Evolutionary conservation across 129 eudicot species (phyloP), one percentile per base, ranked within the genome.

Genomic region (Heracleum sosnowskyi): DNA sequence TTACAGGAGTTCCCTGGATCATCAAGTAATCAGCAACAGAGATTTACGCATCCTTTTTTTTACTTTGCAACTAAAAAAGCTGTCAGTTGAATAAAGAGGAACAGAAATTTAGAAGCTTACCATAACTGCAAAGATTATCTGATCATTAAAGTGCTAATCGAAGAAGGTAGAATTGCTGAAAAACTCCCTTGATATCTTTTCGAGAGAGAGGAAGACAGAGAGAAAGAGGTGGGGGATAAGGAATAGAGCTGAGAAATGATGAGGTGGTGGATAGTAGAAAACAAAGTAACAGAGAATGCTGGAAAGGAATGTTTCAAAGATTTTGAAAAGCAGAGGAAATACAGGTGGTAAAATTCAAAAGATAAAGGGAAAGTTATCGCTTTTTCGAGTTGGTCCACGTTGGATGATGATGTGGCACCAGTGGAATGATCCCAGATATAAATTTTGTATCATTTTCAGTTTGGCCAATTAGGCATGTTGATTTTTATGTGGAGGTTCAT

Each of bases 1-100:
- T 95, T 60, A 90, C 97, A 4, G 96, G 91, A 71, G 99, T 90
- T 80, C 96, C 96, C 99, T 95, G 90, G 41, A 86, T 74, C 86
- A 89, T 82, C 81, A 76, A 77, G 76, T 45, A 76, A 80, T 53
- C 49, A 80, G 64, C 74, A 69, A 44, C 75, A 33, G 75, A 57
- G 28, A 70, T 45, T 75, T 76, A 33, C 46, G 34, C 28, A 3
- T 53, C n/a, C n/a, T n/a, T n/a, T 75, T 34, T 44, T 64, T 44
- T 1, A 5, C 66, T 70, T 71, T 76, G 55, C 76, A 44, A 76
- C 71, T 24, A 39, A 16, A 57, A 16, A 16, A 33, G 4, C 8
- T 24, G 34, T 26, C 73, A 29, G 73, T 77, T 17, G 33, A 2
- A 42, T 37, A 24, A 79, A 51, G 35, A 49, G 71, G 69, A 69